Percentiles rank a stretch among this genome's conserved stretches.
Conservation (phyloP, 202 grass and related monocot genomes). For the Cymbopogon flexuosus region DNA sequence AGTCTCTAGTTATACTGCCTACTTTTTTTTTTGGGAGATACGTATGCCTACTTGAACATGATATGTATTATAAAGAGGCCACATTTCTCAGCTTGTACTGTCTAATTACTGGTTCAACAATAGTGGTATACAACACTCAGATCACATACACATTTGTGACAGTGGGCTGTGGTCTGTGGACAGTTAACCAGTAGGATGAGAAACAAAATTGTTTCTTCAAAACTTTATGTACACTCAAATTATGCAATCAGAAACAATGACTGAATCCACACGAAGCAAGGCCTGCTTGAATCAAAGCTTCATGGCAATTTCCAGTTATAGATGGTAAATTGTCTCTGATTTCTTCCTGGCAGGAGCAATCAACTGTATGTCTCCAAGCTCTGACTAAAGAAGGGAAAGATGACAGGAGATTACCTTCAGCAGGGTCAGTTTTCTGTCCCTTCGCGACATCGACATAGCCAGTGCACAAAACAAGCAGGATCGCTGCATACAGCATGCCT, state of each 20-base stretch:
- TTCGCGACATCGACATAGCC: conserved; percentile 27
- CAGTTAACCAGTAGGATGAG: neutral
- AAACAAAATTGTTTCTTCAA: neutral
- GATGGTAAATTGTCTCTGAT: neutral
- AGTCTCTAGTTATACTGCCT: neutral
- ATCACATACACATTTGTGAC: too few relatives aligned
- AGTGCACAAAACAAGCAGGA: conserved; percentile 45
- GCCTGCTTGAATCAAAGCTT: neutral
- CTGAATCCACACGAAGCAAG: neutral
- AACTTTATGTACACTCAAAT: neutral
- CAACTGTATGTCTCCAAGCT: neutral
- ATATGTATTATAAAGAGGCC: neutral
- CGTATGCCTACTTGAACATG: conserved; percentile 8
- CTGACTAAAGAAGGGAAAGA: neutral
- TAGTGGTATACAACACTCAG: neutral
- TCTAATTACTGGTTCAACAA: neutral
- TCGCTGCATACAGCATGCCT: conserved; percentile 18
- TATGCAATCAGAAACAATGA: neutral
- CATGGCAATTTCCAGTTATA: neutral
- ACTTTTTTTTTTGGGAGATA: neutral
- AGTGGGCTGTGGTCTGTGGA: neutral
- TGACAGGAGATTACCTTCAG: conserved; percentile 56
- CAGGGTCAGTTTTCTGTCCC: conserved; percentile 59
- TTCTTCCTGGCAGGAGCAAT: neutral
- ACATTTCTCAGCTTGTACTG: neutral